Evolutionary conservation across 345 rosid species (phyloP), one percentile per base, ranked within the genome.

Genomic region (Aquilaria sinensis): DNA sequence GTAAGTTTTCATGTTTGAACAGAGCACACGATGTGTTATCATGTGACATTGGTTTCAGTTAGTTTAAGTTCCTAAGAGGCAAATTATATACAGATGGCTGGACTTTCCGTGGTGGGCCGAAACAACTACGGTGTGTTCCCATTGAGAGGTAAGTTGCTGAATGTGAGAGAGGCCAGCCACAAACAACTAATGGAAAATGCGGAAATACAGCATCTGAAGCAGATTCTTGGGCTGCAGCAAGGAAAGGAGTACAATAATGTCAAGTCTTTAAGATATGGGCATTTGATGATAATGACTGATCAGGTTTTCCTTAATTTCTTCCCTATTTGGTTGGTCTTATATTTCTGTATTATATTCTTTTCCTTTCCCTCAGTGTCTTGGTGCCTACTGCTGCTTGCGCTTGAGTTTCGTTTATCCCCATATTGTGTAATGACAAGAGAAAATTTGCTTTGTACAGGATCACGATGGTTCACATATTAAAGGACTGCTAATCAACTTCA

Each of bases 241-340:
- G 70, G 82, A 62, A 80, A 80, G 69, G 76, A 76, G 60, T 95
- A 95, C 48, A 75, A 72, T n/a, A 79, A 62, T 72, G 82, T 85
- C 67, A 95, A 85, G 76, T 64, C 96, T n/a, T 67, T 95, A 77
- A 84, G 99, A 95, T 95, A 95, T 70, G 99, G 97, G 61, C 92
- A 83, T 73, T 56, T 95, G 86, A 95, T 95, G 99, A 95, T 95
- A 64, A 95, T 95, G 99, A 91, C 99, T 3, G 99, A 95, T 72
- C 99, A 91, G 92, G 99, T 87, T 48, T 53, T 61, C 32, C 47
- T 47, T 29, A 9, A 56, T 37, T 31, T 29, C 61, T 31, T 60
- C 49, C 10, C 14, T 48, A 15, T 14, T 33, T 60, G 3, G 33
- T 31, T 65, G 31, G 13, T 62, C 2, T 58, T 53, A 32, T 23